Percentiles rank a stretch among this genome's conserved stretches.
These are phyloP conservation scores for Mortierella hygrophila DNA, from an alignment of 192 early-diverging fungal genomes.

Conservation along the genomic window DNA sequence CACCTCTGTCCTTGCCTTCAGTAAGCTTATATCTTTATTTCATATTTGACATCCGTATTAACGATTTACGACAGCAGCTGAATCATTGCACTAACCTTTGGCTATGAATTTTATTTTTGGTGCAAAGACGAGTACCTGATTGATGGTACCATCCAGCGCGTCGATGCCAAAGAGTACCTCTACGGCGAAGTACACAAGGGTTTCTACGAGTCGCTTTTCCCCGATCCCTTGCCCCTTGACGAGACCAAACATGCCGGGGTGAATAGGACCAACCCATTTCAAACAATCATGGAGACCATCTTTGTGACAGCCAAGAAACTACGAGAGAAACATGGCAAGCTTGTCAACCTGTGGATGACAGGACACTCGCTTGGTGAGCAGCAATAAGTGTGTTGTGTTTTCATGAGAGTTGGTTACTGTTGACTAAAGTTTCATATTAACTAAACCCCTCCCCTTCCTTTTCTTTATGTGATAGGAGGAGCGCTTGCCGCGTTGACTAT, in stretches of 20 bases:
- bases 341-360: constrained; percentile 64
- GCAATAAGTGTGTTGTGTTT: not conserved
- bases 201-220: constrained; percentile 66
- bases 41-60: not conserved
- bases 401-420: not conserved
- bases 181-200: constrained; percentile 67
- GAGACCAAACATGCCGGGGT: constrained; percentile 16
- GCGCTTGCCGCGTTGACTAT: constrained; percentile 60
- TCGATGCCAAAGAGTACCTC: constrained; percentile 60
- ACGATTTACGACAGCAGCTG: not conserved
- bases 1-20: constrained; percentile 63
- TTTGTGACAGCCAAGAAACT: constrained; percentile 30
- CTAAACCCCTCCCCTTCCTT: not conserved
- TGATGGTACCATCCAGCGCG: constrained; percentile 62
- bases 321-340: constrained; percentile 25
- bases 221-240: constrained; percentile 15
- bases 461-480: constrained; percentile 25
- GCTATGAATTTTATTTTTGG: not conserved
- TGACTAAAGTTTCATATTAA: too few relatives aligned
- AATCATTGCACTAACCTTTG: not conserved
- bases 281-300: constrained; percentile 58
- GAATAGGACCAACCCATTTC: constrained; percentile 57
- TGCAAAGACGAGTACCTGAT: constrained; percentile 58
- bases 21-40: constrained; percentile 13
- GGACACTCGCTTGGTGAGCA: constrained; percentile 66